A percentile compares a stretch with the other conserved stretches of the same genome.
These are phyloP conservation scores for Globisporangium okanoganense DNA, from an alignment of 352 stramenopile species.

Conservation along the genomic window DNA sequence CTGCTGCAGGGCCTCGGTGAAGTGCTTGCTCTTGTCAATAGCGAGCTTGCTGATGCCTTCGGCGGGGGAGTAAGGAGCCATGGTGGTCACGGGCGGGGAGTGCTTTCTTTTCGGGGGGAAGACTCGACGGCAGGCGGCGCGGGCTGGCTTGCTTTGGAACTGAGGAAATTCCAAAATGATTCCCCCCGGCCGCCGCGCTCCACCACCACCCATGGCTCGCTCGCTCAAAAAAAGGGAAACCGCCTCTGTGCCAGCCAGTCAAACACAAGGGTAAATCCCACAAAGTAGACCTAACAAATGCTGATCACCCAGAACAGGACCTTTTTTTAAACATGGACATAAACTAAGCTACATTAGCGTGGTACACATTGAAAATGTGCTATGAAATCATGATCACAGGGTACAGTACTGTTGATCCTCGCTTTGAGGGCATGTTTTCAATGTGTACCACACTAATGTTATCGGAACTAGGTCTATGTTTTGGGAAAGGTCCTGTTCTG, in stretches of 20 bases:
- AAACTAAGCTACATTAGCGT: too few relatives aligned
- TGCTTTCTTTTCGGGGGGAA: constrained; percentile 12
- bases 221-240: not conserved
- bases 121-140: constrained; percentile 12
- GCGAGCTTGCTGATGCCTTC: constrained; percentile 82
- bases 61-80: constrained; percentile 80
- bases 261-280: too few relatives aligned
- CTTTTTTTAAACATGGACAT: too few relatives aligned
- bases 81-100: constrained; percentile 28
- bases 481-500: too few relatives aligned
- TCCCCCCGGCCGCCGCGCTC: not conserved
- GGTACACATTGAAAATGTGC: too few relatives aligned
- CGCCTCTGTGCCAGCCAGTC: not conserved
- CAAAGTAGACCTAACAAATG: too few relatives aligned
- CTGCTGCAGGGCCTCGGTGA: constrained; percentile 80
- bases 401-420: too few relatives aligned
- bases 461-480: too few relatives aligned
- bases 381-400: too few relatives aligned
- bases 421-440: too few relatives aligned
- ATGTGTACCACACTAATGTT: too few relatives aligned
- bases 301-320: too few relatives aligned
- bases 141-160: constrained; percentile 34
- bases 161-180: constrained; percentile 84
- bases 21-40: constrained; percentile 90
- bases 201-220: constrained; percentile 10